These are phyloP conservation scores for Hapsidospora chrysogenum DNA, from an alignment of 495 filamentous ascomycete species.

Conservation along the genomic window DNA sequence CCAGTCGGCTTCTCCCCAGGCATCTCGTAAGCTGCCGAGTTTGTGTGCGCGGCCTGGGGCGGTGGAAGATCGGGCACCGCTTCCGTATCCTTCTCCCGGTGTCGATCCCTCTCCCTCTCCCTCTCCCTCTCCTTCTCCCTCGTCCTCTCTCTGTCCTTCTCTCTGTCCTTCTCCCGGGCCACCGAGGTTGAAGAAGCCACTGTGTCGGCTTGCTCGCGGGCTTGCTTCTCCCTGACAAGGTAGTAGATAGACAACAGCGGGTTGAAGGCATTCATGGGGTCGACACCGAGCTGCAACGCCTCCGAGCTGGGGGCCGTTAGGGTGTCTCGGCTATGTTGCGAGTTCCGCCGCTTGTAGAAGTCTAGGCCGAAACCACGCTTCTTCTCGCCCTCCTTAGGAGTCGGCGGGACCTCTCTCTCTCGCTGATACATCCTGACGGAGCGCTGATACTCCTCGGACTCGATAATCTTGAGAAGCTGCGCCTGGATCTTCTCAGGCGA, in stretches of 20 bases:
- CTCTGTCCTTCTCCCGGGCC: slow-evolving; percentile 4
- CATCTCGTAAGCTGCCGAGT: slow-evolving; percentile 63
- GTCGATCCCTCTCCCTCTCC: slow-evolving; percentile 8
- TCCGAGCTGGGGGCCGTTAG: slow-evolving; percentile 76
- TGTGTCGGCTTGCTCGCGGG: slow-evolving; percentile 54
- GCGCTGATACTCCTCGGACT: slow-evolving; percentile 81
- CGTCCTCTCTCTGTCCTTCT: slow-evolving; percentile 2
- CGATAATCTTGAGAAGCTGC: slow-evolving; percentile 68
- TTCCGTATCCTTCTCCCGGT: slow-evolving; percentile 15
- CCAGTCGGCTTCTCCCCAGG: slow-evolving; percentile 65
- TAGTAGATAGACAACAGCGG: slow-evolving; percentile 92
- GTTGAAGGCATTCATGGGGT: slow-evolving; percentile 87
- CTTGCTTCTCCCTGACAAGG: slow-evolving; percentile 84
- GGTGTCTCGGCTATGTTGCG: slow-evolving; percentile 71
- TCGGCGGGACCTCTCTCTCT: slow-evolving; percentile 44
- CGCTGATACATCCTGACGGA: slow-evolving; percentile 46
- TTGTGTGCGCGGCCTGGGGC: slow-evolving; percentile 86
- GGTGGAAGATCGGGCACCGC: slow-evolving; percentile 51
- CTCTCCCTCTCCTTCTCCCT: slow-evolving; percentile 1
- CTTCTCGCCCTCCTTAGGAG: slow-evolving; percentile 56
- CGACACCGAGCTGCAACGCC: slow-evolving; percentile 61
- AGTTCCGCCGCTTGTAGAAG: slow-evolving; percentile 92
- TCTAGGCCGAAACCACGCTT: slow-evolving; percentile 81
- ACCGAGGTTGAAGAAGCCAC: slow-evolving; percentile 29
- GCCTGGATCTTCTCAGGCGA: slow-evolving; percentile 61